Base-by-base conservation (phyloP, 345 rosid genomes). In the Fremontodendron californicum region DNA sequence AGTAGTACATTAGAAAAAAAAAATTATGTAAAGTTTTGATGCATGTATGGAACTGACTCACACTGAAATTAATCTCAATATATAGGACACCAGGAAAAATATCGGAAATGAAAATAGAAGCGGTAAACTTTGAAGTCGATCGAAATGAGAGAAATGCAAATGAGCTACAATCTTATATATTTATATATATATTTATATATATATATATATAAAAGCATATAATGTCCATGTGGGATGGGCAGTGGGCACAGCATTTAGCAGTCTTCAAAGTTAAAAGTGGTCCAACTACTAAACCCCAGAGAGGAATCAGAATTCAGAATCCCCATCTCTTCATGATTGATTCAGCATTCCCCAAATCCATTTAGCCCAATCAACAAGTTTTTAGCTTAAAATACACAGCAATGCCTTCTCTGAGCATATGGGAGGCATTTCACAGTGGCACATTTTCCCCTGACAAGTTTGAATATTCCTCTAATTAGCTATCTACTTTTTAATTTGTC, bases 251-350 rank as follows among this genome's bases (percentile, higher is more conserved):
- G 31, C 75, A 19, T 70, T 71, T 33, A 31, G 61, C 61, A 51
- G 75, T 71, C 45, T 51, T 33, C 60, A 51, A 49, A 51, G 39
- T 45, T 8, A 46, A 69, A 66, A 42, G 37, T 78, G 81, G 86
- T 81, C 84, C 83, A 85, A 61, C 63, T 73, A 58, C 75, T 55
- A 66, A 65, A 45, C 75, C 78, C 82, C 10, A 76, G n/a, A 49
- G 82, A 76, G 84, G 81, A 78, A 84, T 84, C 89, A 82, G 89
- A 83, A 81, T 81, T 84, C 89, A 82, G 89, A 83, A 81, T 81
- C 85, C 81, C 82, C 76, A 81, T 82, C 68, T 68, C 82, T 60
- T 74, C 82, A 87, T 85, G 80, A 85, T 87, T 87, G 84, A 75
- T 79, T 83, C 73, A 42, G 74, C 80, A 76, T 71, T 83, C 85